Conservation (phyloP, 2,329 filamentous ascomycete genomes). For the Ceratocystis smalleyi region DNA sequence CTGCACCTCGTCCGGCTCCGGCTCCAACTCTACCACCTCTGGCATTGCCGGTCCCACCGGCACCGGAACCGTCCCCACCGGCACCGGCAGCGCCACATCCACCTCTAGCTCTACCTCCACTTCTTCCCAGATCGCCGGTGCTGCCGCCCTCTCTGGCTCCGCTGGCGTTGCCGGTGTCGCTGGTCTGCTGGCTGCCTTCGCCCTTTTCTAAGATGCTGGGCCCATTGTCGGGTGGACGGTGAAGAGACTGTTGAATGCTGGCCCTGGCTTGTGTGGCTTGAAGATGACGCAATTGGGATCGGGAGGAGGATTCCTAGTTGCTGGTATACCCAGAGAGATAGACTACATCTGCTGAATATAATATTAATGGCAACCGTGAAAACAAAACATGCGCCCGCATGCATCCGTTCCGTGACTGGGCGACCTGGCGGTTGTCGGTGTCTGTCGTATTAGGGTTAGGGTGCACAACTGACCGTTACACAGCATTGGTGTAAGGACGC, state of each 20-base stretch:
- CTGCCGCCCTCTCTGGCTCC: neutral
- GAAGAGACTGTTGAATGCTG: neutral
- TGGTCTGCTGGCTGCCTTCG: conserved; percentile 14
- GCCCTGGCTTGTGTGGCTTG: neutral
- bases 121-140: neutral
- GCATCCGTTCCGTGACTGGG: neutral
- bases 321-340: conserved; percentile 3
- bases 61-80: neutral
- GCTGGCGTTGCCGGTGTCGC: conserved; percentile 10
- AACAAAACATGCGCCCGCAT: neutral
- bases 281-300: neutral
- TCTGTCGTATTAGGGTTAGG: too few species aligned
- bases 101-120: conserved; percentile 2
- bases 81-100: neutral
- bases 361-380: neutral
- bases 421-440: too few species aligned
- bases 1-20: conserved; percentile 21
- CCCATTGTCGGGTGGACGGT: neutral
- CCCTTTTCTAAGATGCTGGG: conserved; percentile 12
- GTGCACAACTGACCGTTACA: too few species aligned
- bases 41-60: neutral
- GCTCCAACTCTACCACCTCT: neutral
- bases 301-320: neutral
- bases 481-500: too few species aligned
- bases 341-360: conserved; percentile 3